Evolutionary conservation across 2,329 filamentous ascomycete genomes (phyloP).

Genomic region (Tolypocladium guangdongense): DNA sequence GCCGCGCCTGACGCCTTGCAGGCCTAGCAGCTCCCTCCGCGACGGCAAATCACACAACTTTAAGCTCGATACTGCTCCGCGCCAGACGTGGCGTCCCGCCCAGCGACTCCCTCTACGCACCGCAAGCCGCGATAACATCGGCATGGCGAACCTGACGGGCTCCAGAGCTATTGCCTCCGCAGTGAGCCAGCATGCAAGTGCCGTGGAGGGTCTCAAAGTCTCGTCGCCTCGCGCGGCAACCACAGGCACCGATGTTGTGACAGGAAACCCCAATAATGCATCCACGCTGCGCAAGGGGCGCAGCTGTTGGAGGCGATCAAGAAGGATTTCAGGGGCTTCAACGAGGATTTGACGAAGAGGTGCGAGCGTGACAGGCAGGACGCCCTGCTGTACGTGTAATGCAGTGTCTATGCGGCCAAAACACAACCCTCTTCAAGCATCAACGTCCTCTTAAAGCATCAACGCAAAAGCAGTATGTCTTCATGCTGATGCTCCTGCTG

Average conservation of each 20-base stretch:
- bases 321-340: background rate
- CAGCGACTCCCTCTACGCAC: background rate
- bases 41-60: background rate
- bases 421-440: too few species aligned
- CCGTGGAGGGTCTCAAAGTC: too few species aligned
- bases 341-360: constrained; percentile 1
- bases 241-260: background rate
- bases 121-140: background rate
- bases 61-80: background rate
- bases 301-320: background rate
- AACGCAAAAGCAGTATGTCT: too few species aligned
- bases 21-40: too few species aligned
- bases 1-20: too few species aligned
- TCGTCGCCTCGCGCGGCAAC: too few species aligned
- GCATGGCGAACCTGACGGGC: background rate
- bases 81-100: background rate
- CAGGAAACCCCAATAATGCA: background rate
- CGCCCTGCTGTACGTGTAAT: too few species aligned
- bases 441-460: too few species aligned
- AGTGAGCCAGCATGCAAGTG: too few species aligned
- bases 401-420: too few species aligned
- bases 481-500: too few species aligned
- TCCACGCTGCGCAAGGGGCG: background rate
- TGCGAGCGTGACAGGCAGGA: background rate
- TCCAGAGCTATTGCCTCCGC: too few species aligned